phyloP scores from a whole-genome alignment of 345 rosid genomes.

The Arabidopsis suecica region DNA sequence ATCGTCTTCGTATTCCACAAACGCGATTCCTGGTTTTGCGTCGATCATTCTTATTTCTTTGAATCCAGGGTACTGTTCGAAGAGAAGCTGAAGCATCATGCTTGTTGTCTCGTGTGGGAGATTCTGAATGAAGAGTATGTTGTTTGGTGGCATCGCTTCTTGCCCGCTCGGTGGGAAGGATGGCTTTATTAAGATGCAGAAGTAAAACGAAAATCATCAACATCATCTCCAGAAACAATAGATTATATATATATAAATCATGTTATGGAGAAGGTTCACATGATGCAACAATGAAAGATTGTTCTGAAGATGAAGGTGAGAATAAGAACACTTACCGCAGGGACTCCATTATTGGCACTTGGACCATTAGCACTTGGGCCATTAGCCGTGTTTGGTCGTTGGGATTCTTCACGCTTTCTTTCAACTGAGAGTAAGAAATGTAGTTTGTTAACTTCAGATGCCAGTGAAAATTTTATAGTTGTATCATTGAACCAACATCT shows the following conservation, averaged over 20 bases:
- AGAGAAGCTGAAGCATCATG: slow-evolving; percentile 80
- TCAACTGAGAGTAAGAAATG: slow-evolving; percentile 59
- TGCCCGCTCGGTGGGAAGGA: slow-evolving; percentile 59
- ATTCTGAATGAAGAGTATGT: slow-evolving; percentile 87
- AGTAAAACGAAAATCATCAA: background rate
- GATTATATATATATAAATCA: no score
- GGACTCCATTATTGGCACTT: slow-evolving; percentile 56
- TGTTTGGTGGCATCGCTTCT: slow-evolving; percentile 78
- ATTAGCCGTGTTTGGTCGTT: slow-evolving; percentile 61
- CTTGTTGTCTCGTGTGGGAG: slow-evolving; percentile 87
- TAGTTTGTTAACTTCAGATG: slow-evolving; percentile 12
- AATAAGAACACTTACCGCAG: slow-evolving; percentile 56
- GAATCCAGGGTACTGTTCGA: slow-evolving; percentile 84
- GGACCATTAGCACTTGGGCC: slow-evolving; percentile 55
- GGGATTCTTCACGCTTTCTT: slow-evolving; percentile 79
- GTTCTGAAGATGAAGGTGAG: background rate
- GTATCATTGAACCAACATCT: background rate
- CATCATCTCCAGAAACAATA: slow-evolving; percentile 8
- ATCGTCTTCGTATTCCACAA: slow-evolving; percentile 89
- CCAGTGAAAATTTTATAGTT: background rate
- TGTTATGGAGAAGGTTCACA: no score
- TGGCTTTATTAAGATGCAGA: slow-evolving; percentile 50
- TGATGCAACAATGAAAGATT: background rate
- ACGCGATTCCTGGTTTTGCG: slow-evolving; percentile 95
- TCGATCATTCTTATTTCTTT: slow-evolving; percentile 91